Evolutionary conservation across 2,329 filamentous ascomycete species (phyloP).

Genomic region (Colletotrichum sp.): DNA sequence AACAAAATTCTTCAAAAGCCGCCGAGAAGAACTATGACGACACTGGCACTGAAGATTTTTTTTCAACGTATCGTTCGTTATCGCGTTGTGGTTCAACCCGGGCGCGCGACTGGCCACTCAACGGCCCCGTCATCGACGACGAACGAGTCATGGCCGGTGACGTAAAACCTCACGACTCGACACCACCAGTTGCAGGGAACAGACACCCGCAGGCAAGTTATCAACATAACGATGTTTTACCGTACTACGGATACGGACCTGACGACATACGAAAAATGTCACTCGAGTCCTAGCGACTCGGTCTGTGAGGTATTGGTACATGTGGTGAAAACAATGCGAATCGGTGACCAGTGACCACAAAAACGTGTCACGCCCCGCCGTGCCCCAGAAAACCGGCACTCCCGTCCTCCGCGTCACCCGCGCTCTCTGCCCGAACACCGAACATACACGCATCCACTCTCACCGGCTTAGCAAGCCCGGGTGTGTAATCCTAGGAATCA

Average conservation of each 20-base stretch:
- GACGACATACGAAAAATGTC: neutral
- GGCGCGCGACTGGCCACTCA: neutral
- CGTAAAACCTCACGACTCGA: constrained; percentile 4
- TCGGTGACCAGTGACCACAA: neutral
- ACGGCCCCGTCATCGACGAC: neutral
- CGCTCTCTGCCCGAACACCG: neutral
- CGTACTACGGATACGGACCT: neutral
- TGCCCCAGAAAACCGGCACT: neutral
- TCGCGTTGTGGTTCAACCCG: neutral
- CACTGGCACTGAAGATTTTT: neutral
- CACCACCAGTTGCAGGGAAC: neutral
- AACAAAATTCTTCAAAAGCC: neutral
- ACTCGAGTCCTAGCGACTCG: neutral
- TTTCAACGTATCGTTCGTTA: neutral
- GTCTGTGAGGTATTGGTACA: neutral
- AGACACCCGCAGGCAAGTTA: neutral
- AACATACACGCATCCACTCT: neutral
- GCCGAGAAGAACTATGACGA: neutral
- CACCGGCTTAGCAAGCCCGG: neutral
- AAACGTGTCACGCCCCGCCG: neutral
- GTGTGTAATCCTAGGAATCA: neutral
- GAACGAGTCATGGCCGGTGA: constrained; percentile 16
- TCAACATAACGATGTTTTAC: neutral
- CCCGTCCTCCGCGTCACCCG: neutral
- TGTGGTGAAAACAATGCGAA: neutral